These are phyloP conservation scores for Przewalskia tangutica DNA, from an alignment of 257 asterid species.

Conservation along the genomic window DNA sequence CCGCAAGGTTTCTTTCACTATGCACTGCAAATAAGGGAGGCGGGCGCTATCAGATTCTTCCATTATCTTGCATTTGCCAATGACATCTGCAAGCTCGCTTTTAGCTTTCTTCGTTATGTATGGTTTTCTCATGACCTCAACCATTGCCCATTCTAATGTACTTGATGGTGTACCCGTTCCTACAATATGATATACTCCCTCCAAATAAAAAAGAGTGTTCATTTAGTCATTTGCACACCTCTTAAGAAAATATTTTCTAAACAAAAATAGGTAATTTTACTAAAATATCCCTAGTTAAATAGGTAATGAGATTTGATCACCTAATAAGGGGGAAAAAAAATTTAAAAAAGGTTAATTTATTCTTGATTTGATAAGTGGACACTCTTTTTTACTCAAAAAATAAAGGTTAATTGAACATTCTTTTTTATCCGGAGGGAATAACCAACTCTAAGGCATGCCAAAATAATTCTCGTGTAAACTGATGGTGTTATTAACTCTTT, in stretches of 20 bases:
- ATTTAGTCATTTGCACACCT: no score
- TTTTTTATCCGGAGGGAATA: no score
- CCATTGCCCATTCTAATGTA: constrained; percentile 83
- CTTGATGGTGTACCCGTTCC: constrained; percentile 59
- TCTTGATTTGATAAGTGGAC: no score
- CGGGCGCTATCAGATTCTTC: constrained; percentile 38
- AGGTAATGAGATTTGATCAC: no score
- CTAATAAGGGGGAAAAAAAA: no score
- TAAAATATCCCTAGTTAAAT: no score
- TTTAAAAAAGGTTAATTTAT: no score
- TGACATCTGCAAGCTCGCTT: constrained; percentile 39
- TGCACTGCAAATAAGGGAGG: constrained; percentile 46
- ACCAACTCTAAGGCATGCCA: background rate
- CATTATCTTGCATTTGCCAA: constrained; percentile 39
- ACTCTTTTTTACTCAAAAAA: no score
- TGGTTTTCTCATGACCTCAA: constrained; percentile 53
- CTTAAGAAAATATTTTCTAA: no score
- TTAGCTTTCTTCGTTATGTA: constrained; percentile 38
- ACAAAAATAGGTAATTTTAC: no score
- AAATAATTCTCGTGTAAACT: background rate
- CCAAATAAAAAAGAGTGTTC: no score
- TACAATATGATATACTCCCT: background rate
- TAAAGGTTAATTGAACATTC: no score
- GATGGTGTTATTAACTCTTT: background rate
- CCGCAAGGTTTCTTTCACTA: constrained; percentile 56